Percentiles rank a stretch among this genome's conserved stretches.
Conservation (phyloP, 306 rosid genomes). For the Lotus japonicus region DNA sequence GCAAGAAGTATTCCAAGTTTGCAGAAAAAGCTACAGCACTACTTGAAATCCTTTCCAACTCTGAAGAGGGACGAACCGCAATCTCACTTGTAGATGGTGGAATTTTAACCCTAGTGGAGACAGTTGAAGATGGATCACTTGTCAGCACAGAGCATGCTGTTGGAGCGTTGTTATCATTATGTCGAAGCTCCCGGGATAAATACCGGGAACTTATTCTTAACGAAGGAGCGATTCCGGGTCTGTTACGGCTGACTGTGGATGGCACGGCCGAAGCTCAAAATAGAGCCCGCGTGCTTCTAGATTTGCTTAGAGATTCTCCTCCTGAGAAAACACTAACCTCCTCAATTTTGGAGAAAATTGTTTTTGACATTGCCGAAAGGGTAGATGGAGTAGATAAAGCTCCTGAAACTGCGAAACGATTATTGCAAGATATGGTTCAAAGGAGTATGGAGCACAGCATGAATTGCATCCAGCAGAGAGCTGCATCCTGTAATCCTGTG, state of each 20-base stretch:
- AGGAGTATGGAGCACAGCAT: conserved; percentile 67
- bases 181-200: conserved; percentile 68
- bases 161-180: conserved; percentile 59
- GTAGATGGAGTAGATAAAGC: conserved; percentile 81
- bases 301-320: conserved; percentile 81
- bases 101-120: conserved; percentile 71
- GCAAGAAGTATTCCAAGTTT: conserved; percentile 80
- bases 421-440: conserved; percentile 78
- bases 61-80: conserved; percentile 62
- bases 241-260: conserved; percentile 68
- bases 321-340: conserved; percentile 52
- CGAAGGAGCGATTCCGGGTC: conserved; percentile 92
- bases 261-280: conserved; percentile 72
- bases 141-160: conserved; percentile 83
- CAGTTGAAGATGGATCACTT: conserved; percentile 84
- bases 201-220: conserved; percentile 74
- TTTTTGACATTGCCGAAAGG: conserved; percentile 59
- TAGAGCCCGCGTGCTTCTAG: conserved; percentile 63
- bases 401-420: conserved; percentile 64
- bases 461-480: conserved; percentile 46
- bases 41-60: conserved; percentile 63
- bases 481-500: conserved; percentile 46
- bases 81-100: conserved; percentile 62
- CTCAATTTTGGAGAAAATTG: conserved; percentile 68
- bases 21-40: conserved; percentile 78